Conservation (phyloP, 2,329 filamentous ascomycete genomes). For the Colletotrichum somersetense region DNA sequence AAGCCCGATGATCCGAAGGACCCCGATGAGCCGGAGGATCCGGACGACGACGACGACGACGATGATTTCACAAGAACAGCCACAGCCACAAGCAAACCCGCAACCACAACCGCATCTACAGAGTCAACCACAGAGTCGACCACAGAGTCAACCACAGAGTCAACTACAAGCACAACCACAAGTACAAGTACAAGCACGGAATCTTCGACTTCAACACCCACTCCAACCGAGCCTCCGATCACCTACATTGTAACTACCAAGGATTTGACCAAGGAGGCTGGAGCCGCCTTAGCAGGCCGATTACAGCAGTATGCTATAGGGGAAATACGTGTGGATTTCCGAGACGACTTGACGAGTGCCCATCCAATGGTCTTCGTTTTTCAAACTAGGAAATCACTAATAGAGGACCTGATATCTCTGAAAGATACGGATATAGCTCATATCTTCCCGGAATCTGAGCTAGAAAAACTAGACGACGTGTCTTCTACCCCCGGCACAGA, state of each 20-base stretch:
- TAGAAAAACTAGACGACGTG: fast-evolving
- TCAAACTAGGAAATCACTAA: neutral
- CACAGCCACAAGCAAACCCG: no score
- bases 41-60: no score
- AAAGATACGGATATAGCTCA: neutral
- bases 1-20: neutral
- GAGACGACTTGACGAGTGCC: neutral
- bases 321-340: fast-evolving
- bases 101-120: no score
- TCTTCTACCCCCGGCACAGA: no score
- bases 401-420: neutral
- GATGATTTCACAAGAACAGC: no score
- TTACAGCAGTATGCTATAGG: neutral
- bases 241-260: neutral
- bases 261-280: neutral
- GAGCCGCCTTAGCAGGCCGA: neutral
- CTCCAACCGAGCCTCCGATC: neutral
- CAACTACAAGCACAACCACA: neutral
- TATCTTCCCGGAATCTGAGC: neutral
- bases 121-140: no score
- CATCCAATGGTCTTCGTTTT: neutral
- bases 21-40: no score
- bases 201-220: neutral
- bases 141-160: no score
- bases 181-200: neutral